Evolutionary conservation across 306 rosid species (phyloP), one percentile per base, ranked within the genome.

Genomic region (Betula pendula): DNA sequence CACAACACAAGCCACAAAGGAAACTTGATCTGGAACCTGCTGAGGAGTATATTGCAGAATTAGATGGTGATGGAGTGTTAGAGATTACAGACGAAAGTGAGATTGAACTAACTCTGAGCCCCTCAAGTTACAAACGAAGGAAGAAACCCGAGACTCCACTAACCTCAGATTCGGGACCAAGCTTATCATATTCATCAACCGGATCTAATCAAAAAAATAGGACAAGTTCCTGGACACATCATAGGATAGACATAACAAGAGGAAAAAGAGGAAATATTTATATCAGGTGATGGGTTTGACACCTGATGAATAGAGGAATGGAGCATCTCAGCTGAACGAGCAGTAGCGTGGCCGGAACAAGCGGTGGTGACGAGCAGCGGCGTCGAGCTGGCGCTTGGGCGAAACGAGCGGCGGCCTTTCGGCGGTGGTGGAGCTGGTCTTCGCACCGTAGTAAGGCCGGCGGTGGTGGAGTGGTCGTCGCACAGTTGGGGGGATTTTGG

Each of bases 61-160:
- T 77, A 58, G 84, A 74, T 6, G 77, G 24, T 0, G 79, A 80
- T 75, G 74, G 81, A 43, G 82, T 81, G 67, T 7, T 81, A 76
- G 92, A 88, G 83, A 82, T 79, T 68, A 83, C 91, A 70, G 91
- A 92, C 47, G 99, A 96, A 87, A 85, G 79, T 69, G 90, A 87
- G 85, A 89, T 90, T 72, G 91, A 91, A 83, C 80, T 93, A 75
- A 88, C 98, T 63, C 85, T 91, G 51, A 94, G 97, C 13, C 98
- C 91, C 55, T 87, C 96, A 33, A 81, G 85, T 85, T 90, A 76
- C 81, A 90, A 68, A 48, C 72, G 83, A 70, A 85, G 84, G 86
- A 90, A 85, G 88, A 88, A 83, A 81, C 68, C 74, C 19, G 87
- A 84, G 76, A 88, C 86, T 74, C 80, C 84, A 29, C 68, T 84